Base-by-base conservation (phyloP, 2,329 filamentous ascomycete genomes). In the Sclerotinia trifoliorum region DNA sequence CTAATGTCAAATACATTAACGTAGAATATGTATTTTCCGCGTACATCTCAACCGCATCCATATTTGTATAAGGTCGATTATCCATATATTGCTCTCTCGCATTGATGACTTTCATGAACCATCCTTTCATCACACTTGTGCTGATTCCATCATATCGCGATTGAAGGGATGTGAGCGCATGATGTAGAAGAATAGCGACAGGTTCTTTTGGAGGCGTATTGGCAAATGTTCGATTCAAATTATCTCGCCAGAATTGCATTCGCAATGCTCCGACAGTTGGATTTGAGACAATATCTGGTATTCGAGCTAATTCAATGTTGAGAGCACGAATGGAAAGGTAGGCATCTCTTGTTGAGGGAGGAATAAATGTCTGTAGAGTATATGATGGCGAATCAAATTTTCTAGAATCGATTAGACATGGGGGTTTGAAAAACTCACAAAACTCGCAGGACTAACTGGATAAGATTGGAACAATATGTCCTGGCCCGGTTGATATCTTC, bases 1-100 rank as follows among this genome's bases (percentile, higher is more conserved):
- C 92, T 49, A 98, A 81, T 0, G 91, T 94, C 71, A 96, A 85
- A 78, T 99, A 99, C 80, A 96, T 87, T 56, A 98, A 83, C 0
- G 93, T 96, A 24, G 93, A 93, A 80, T 98, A 98, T 1, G 95
- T 98, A 74, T 93, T 93, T 79, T 99, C 95, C 0, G 92, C 92
- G 76, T 98, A 97, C 58, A 88, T 89, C 76, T 99, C 95, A 64
- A 98, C 81, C 0, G 88, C 85, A 2, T 86, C 84, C 57, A 98
- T 79, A 61, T 81, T 90, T 0, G 90, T 82, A 75, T 93, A 97
- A 0, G 94, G 93, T 29, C 90, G 86, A 77, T 96, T 95, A 52
- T 89, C 88, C 79, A 97, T 88, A 74, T 94, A 87, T 75, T 91
- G 89, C 79, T 96, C 92, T 65, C 95, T 85, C 5, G 93, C 90